phyloP scores from a whole-genome alignment of 1,284 basidiomycete species.

The Moesziomyces aphidis region DNA sequence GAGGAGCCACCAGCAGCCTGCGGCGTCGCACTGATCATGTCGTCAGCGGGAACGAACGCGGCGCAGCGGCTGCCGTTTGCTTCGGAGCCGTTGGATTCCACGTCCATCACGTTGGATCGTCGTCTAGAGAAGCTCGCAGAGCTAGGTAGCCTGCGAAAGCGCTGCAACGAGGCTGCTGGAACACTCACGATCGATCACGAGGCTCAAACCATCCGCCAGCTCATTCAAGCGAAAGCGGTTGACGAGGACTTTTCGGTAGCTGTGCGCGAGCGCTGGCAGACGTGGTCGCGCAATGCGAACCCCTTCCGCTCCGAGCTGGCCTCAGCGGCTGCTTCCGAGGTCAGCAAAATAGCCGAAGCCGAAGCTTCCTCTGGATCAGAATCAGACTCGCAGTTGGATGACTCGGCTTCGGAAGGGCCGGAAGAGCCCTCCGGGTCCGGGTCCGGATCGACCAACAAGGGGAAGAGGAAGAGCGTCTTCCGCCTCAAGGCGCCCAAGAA shows the following conservation, averaged over 20 bases:
- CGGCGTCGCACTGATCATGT: constrained; percentile 1
- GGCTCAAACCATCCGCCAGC: constrained; percentile 15
- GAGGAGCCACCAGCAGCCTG: background rate
- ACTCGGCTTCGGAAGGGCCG: constrained; percentile 8
- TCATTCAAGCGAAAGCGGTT: constrained; percentile 18
- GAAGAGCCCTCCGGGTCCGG: constrained; percentile 5
- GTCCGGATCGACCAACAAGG: constrained; percentile 1
- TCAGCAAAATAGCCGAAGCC: background rate
- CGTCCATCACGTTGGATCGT: constrained; percentile 21
- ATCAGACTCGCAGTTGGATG: constrained; percentile 19
- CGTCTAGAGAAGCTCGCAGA: constrained; percentile 10
- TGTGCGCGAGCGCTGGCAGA: constrained; percentile 44
- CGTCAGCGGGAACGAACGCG: background rate
- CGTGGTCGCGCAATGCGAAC: constrained; percentile 35
- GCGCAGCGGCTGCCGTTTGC: constrained; percentile 9
- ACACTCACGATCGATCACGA: constrained; percentile 25
- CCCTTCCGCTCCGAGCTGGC: constrained; percentile 31
- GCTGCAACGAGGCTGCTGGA: constrained; percentile 4
- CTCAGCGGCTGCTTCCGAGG: constrained; percentile 27
- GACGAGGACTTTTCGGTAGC: constrained; percentile 44
- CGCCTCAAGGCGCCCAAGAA: constrained; percentile 3
- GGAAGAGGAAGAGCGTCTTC: constrained; percentile 10
- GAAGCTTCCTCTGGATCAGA: constrained; percentile 9
- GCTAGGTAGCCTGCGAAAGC: constrained; percentile 8
- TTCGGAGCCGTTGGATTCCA: constrained; percentile 19